A percentile compares a stretch with the other conserved stretches of the same genome.
phyloP scores from a whole-genome alignment of 768 basidiomycete species.

The Guyanaporus albipodus region DNA sequence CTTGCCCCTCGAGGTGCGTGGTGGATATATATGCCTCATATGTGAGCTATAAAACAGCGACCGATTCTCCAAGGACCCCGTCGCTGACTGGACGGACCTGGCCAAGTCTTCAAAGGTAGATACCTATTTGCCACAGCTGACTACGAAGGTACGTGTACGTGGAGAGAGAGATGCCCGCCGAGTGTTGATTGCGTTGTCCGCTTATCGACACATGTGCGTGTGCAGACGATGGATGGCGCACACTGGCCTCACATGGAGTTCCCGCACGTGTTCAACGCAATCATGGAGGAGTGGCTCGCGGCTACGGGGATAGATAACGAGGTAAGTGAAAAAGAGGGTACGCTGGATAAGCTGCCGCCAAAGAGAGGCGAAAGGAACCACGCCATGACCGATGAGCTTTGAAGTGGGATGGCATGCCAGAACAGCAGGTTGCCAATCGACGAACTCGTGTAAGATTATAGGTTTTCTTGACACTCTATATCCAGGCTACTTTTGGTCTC shows the following conservation, averaged over 20 bases:
- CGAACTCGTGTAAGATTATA: not conserved
- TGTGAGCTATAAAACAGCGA: not conserved
- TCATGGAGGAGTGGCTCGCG: slow-evolving; percentile 51
- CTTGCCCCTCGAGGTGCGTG: slow-evolving; percentile 36
- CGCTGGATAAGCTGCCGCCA: not conserved
- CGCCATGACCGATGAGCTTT: slow-evolving; percentile 15
- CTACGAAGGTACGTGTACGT: slow-evolving; percentile 30
- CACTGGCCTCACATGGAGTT: slow-evolving; percentile 71
- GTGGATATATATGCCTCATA: not conserved
- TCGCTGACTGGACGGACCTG: slow-evolving; percentile 40
- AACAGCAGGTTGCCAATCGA: not conserved
- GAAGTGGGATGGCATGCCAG: not conserved
- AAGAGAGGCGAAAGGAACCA: not conserved
- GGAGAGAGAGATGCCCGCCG: not conserved
- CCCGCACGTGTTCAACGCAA: slow-evolving; percentile 47
- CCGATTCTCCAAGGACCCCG: slow-evolving; percentile 34
- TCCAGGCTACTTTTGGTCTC: too few species aligned
- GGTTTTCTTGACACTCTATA: not conserved
- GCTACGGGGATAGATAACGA: not conserved
- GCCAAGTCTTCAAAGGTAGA: slow-evolving; percentile 26
- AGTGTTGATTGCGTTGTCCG: slow-evolving; percentile 23
- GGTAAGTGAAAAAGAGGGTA: not conserved
- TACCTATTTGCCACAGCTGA: slow-evolving; percentile 34
- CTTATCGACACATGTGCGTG: slow-evolving; percentile 33
- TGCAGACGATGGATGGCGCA: slow-evolving; percentile 47